Base-by-base conservation (phyloP, 345 rosid species). In the Isatis tinctoria region DNA sequence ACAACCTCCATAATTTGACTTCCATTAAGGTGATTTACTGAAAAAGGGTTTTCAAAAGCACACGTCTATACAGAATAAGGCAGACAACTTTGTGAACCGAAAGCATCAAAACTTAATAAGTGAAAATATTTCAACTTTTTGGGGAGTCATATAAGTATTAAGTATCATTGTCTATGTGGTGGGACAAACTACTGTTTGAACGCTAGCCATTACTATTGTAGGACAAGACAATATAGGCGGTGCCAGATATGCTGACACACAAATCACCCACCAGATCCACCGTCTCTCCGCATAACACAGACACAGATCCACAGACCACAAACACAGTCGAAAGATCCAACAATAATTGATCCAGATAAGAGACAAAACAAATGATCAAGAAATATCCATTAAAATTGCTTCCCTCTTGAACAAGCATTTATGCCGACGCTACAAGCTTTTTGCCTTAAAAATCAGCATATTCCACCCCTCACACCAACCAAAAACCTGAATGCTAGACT, bases 381-480 rank as follows among this genome's bases (percentile, higher is more conserved):
- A 35, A 57, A 57, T 30, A 57, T 32, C 0, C 5, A 59, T 27
- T 33, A 58, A 39, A 59, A 37, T 17, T 37, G 61, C 22, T 8
- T 28, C 8, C 67, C 49, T 58, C 41, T 65, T 26, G 78, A 58
- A 67, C 67, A 67, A 67, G 26, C 53, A 54, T 54, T 70, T 61
- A 53, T 57, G 72, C 73, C 36, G 58, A 68, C 44, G 44, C 69
- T 75, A 75, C 63, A 75, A 75, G 74, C 75, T 69, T 43, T 75
- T 76, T 37, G 69, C 79, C 48, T 75, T 60, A 41, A 68, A 74
- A 75, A 75, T 40, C 74, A 75, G 74, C 74, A 60, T 58, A 66
- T 8, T 74, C 51, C 32, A 49, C 37, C 40, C 24, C 71, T 39
- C 78, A 75, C 63, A 60, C 44, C 32, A 6, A 24, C 26, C 5